These are phyloP conservation scores for Xanthoconium purpureum DNA, from an alignment of 768 basidiomycete species.

Conservation along the genomic window DNA sequence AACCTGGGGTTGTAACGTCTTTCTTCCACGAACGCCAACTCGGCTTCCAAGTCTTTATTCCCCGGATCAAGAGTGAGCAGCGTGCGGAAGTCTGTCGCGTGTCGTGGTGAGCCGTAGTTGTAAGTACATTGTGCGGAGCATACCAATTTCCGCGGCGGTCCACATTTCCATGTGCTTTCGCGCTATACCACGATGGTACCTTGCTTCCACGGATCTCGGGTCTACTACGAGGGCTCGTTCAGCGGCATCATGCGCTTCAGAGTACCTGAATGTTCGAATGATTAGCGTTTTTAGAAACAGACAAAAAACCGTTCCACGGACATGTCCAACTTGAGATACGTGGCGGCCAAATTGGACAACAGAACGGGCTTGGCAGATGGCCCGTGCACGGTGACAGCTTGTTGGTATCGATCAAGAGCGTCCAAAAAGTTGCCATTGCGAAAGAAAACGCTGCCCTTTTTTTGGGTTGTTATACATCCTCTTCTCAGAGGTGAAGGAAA, in stretches of 20 bases:
- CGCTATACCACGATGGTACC: constrained; percentile 35
- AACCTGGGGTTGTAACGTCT: not conserved
- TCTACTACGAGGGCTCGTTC: constrained; percentile 27
- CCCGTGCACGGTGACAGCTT: constrained; percentile 38
- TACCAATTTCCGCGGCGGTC: constrained; percentile 25
- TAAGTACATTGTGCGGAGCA: not conserved
- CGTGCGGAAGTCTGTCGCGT: constrained; percentile 26
- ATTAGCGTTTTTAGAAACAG: not conserved
- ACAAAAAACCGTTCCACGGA: constrained; percentile 5
- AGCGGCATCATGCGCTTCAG: constrained; percentile 30
- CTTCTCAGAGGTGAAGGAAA: not conserved
- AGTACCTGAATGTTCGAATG: constrained; percentile 15
- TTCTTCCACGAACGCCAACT: constrained; percentile 12
- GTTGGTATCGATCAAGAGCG: constrained; percentile 41
- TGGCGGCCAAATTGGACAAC: constrained; percentile 41
- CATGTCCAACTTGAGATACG: constrained; percentile 43
- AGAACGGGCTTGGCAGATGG: constrained; percentile 32
- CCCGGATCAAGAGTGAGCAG: constrained; percentile 28
- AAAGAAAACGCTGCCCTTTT: constrained; percentile 46
- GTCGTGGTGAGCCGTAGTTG: not conserved
- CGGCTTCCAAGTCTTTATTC: constrained; percentile 17
- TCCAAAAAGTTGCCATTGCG: constrained; percentile 34
- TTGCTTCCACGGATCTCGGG: constrained; percentile 33
- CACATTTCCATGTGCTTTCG: constrained; percentile 26
- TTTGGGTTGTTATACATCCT: not conserved